These are phyloP conservation scores for Debaryomyces castellii DNA, from an alignment of 805 yeast species.

Conservation along the genomic window DNA sequence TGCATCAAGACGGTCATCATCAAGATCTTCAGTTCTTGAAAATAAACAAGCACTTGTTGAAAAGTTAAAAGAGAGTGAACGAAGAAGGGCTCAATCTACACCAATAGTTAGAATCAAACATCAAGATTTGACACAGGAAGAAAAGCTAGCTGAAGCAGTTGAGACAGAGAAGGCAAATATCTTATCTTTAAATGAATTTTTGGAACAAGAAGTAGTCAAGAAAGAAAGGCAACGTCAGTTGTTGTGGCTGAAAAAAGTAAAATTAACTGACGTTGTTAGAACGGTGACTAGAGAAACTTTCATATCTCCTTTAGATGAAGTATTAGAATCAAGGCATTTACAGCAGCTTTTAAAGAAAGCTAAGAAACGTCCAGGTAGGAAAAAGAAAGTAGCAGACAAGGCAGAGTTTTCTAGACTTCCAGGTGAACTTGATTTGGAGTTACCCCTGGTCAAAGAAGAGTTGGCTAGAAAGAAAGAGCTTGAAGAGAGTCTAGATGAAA, in stretches of 20 bases:
- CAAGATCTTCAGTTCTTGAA: constrained; percentile 74
- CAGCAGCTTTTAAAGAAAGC: constrained; percentile 36
- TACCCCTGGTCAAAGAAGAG: constrained; percentile 27
- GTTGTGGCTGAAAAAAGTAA: constrained; percentile 62
- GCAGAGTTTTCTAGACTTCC: constrained; percentile 22
- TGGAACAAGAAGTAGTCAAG: constrained; percentile 80
- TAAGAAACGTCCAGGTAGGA: constrained; percentile 46
- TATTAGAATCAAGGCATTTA: constrained; percentile 44
- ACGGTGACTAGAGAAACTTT: constrained; percentile 46
- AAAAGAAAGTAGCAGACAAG: constrained; percentile 28
- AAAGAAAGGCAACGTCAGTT: constrained; percentile 75
- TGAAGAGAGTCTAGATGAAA: constrained; percentile 5
- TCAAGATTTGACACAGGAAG: constrained; percentile 66
- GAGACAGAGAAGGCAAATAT: constrained; percentile 80
- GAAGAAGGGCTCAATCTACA: constrained; percentile 48
- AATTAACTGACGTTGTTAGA: constrained; percentile 59
- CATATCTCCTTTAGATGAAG: constrained; percentile 65
- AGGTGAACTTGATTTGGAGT: constrained; percentile 28
- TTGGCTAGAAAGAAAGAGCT: constrained; percentile 23
- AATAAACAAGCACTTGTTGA: constrained; percentile 76
- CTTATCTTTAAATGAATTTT: constrained; percentile 69
- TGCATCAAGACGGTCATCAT: constrained; percentile 64
- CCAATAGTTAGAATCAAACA: constrained; percentile 42
- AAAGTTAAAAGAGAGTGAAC: constrained; percentile 67
- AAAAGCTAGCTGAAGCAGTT: constrained; percentile 75